Conservation (phyloP, 192 early-diverging fungal genomes). For the Backusella psychrophila region DNA sequence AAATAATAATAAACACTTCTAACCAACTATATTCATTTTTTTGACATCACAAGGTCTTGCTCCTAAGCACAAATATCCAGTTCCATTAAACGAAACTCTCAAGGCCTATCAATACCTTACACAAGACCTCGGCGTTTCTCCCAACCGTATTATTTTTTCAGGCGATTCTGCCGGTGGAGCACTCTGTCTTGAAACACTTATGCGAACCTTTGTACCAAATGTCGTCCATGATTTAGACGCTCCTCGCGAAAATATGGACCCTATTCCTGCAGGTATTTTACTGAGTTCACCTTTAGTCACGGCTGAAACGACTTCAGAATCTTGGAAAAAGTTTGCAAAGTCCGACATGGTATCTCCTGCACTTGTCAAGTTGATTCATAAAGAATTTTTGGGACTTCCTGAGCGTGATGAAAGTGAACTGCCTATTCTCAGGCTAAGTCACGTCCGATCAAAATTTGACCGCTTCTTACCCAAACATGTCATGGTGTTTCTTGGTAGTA, state of each 20-base stretch:
- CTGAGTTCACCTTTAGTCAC: conserved; percentile 28
- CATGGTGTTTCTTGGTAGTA: conserved; percentile 24
- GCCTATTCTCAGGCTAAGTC: conserved; percentile 13
- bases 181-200: conserved; percentile 26
- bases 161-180: conserved; percentile 36
- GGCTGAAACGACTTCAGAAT: conserved; percentile 18
- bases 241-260: neutral
- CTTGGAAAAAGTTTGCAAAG: conserved; percentile 28
- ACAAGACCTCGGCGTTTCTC: conserved; percentile 17
- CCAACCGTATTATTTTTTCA: conserved; percentile 22
- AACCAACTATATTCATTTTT: neutral
- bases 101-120: conserved; percentile 26
- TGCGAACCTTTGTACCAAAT: conserved; percentile 15
- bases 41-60: conserved; percentile 15
- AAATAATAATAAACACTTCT: neutral
- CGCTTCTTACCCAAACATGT: conserved; percentile 22
- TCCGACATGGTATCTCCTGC: conserved; percentile 18
- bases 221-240: neutral
- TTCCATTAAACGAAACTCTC: conserved; percentile 13
- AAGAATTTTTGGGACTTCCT: conserved; percentile 17
- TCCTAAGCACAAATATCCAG: conserved; percentile 27
- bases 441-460: conserved; percentile 9
- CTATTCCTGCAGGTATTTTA: conserved; percentile 22
- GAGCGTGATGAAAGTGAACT: neutral
- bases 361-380: conserved; percentile 21